Conservation (phyloP, 805 yeast species). For the Yamadazyma kitorensis region DNA sequence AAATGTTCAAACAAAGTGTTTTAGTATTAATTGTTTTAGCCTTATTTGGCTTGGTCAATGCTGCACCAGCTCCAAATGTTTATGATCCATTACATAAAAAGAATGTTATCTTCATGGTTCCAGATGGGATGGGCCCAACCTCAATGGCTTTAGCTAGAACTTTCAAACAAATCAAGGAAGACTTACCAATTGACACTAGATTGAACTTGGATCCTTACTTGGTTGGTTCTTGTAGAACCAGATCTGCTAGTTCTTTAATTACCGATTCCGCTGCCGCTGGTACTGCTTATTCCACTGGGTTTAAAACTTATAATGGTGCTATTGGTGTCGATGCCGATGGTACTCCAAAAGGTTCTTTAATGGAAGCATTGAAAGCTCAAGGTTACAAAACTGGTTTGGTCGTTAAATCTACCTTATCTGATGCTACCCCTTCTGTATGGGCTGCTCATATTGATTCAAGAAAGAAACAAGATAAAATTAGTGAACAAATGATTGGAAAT, state of each 20-base stretch:
- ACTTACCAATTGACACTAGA: slow-evolving; percentile 51
- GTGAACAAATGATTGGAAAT: slow-evolving; percentile 81
- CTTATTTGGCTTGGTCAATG: background rate
- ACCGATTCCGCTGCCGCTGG: slow-evolving; percentile 99
- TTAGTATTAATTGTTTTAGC: background rate
- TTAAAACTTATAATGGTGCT: slow-evolving; percentile 86
- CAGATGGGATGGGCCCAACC: slow-evolving; percentile 83
- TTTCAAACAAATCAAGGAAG: slow-evolving; percentile 61
- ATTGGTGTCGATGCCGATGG: slow-evolving; percentile 74
- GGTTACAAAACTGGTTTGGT: slow-evolving; percentile 88
- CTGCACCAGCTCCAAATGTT: too few relatives aligned
- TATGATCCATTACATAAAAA: too few relatives aligned
- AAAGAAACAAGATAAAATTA: slow-evolving; percentile 79
- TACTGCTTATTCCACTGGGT: slow-evolving; percentile 86
- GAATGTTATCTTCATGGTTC: too few relatives aligned
- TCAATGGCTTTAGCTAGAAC: slow-evolving; percentile 77
- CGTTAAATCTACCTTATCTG: slow-evolving; percentile 88
- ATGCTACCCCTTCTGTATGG: slow-evolving; percentile 93
- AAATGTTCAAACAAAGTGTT: too few relatives aligned
- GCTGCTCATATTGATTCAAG: slow-evolving; percentile 76
- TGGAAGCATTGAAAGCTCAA: slow-evolving; percentile 80
- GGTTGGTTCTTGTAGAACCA: slow-evolving; percentile 82
- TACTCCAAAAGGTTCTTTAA: slow-evolving; percentile 80
- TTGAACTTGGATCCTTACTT: slow-evolving; percentile 65
- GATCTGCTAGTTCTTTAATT: slow-evolving; percentile 70